A percentile compares a stretch with the other conserved stretches of the same genome.
Conservation (phyloP, 2,329 filamentous ascomycete genomes). For the Podosphaera fusca region DNA sequence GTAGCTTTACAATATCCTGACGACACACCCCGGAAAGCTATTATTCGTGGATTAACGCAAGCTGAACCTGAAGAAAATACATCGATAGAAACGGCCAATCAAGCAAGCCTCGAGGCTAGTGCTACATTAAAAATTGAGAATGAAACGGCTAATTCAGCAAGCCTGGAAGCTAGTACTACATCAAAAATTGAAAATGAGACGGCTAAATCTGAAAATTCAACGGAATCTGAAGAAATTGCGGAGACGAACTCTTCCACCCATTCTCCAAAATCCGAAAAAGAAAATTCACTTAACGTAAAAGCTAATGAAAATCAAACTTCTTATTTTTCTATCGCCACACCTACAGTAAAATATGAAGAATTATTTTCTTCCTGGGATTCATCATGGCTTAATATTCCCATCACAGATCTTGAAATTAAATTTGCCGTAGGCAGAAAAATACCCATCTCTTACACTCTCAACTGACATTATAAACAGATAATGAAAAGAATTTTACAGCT, state of each 20-base stretch:
- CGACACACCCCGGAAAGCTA: slow-evolving; percentile 3
- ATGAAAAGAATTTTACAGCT: slow-evolving; percentile 62
- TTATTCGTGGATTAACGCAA: slow-evolving; percentile 3
- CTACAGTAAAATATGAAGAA: slow-evolving; percentile 10
- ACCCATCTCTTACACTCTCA: not conserved
- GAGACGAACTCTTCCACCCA: slow-evolving; percentile 10
- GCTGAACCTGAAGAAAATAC: not conserved
- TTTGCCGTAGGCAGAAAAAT: slow-evolving; percentile 38
- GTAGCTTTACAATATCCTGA: slow-evolving; percentile 10
- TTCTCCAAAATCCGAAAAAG: slow-evolving; percentile 4
- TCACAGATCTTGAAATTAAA: slow-evolving; percentile 37
- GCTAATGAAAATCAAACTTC: not conserved
- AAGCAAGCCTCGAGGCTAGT: slow-evolving; percentile 12
- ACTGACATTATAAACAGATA: slow-evolving; percentile 28
- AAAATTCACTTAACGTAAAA: not conserved
- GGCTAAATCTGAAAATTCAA: slow-evolving; percentile 7
- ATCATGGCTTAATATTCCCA: slow-evolving; percentile 32
- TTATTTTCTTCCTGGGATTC: slow-evolving; percentile 23
- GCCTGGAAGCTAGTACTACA: slow-evolving; percentile 12
- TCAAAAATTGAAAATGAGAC: slow-evolving; percentile 10
- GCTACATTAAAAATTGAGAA: slow-evolving; percentile 10
- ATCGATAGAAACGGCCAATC: slow-evolving; percentile 2
- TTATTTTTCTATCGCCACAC: not conserved
- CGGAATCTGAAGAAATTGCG: slow-evolving; percentile 12
- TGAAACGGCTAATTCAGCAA: slow-evolving; percentile 3